Base-by-base conservation (phyloP, 179 eudicot species). In the Camellia oleifera region DNA sequence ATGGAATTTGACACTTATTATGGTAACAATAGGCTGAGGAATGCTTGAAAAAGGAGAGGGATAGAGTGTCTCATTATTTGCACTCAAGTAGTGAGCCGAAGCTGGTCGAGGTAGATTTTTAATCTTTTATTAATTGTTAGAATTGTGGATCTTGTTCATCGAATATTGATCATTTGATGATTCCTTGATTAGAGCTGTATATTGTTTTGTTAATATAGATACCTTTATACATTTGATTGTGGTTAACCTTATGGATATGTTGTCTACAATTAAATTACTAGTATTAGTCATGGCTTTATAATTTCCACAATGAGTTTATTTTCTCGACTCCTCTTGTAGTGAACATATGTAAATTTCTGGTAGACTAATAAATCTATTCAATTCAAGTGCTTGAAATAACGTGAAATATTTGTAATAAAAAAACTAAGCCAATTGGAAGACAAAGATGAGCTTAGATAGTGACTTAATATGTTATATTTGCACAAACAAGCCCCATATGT, bases 1-100 rank as follows among this genome's bases (percentile, higher is more conserved):
- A 44, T 40, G 73, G 15, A 15, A 42, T 61, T 15, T 67, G 4
- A 67, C 64, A 63, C 17, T n/a, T 26, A 42, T 3, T 56, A 11
- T 76, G 69, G 4, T 40, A 81, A 64, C 3, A 45, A 42, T 82
- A 90, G 94, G 87, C 92, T 42, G 92, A 89, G 84, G 94, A 89
- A 71, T 89, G 92, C 72, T 86, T 91, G 87, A 84, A 78, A 77
- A 81, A 85, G 58, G 94, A 91, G 86, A 91, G 86, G 84, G 94
- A 91, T 54, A 79, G 94, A 74, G 94, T 91, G 60, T 73, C 89
- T 50, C 83, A 91, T 74, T 91, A 89, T 72, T 74, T 91, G 54
- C 91, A 91, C 87, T 82, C 83, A 13, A 88, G 87, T 79, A 91
- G 89, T 78, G 94, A 91, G 79, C 83, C 75, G 9, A 91, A 91